A percentile compares a stretch with the other conserved stretches of the same genome.
phyloP scores from a whole-genome alignment of 176 grass and related monocot genomes.

The Chrysopogon serrulatus region DNA sequence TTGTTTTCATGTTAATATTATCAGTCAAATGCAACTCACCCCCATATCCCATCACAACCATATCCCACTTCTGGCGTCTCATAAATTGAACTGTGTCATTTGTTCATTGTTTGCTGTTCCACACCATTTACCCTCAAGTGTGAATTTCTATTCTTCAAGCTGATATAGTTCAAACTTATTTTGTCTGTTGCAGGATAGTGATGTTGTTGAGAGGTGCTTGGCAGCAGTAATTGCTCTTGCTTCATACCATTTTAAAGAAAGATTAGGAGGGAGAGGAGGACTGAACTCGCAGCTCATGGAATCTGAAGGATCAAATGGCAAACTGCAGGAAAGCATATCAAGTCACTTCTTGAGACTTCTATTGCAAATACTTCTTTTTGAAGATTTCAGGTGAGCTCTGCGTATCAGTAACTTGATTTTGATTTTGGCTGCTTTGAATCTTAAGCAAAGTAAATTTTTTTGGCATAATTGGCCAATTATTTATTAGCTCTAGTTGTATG shows the following conservation, averaged over 20 bases:
- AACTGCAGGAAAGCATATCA: constrained; percentile 67
- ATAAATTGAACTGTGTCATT: background rate
- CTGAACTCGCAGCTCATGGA: constrained; percentile 51
- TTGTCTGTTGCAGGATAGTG: constrained; percentile 61
- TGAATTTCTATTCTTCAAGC: constrained; percentile 9
- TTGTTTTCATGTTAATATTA: background rate
- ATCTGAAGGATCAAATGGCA: constrained; percentile 59
- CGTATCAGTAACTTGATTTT: background rate
- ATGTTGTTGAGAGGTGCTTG: constrained; percentile 92
- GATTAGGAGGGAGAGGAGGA: constrained; percentile 62
- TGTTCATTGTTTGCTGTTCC: background rate
- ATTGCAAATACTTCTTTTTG: constrained; percentile 71
- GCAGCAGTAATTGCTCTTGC: constrained; percentile 79
- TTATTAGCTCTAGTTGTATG: background rate
- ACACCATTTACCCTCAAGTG: background rate
- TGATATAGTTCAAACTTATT: constrained; percentile 21
- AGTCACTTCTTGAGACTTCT: constrained; percentile 86
- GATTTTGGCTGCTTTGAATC: background rate
- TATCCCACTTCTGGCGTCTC: background rate
- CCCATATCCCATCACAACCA: no score
- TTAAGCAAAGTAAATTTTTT: background rate
- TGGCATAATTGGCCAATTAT: background rate
- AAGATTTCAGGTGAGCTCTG: constrained; percentile 82
- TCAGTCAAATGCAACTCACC: background rate
- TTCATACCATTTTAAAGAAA: constrained; percentile 94